Percentiles rank a stretch among this genome's conserved stretches.
phyloP scores from a whole-genome alignment of 2,329 filamentous ascomycete species.

The Trichoderma harzianum region DNA sequence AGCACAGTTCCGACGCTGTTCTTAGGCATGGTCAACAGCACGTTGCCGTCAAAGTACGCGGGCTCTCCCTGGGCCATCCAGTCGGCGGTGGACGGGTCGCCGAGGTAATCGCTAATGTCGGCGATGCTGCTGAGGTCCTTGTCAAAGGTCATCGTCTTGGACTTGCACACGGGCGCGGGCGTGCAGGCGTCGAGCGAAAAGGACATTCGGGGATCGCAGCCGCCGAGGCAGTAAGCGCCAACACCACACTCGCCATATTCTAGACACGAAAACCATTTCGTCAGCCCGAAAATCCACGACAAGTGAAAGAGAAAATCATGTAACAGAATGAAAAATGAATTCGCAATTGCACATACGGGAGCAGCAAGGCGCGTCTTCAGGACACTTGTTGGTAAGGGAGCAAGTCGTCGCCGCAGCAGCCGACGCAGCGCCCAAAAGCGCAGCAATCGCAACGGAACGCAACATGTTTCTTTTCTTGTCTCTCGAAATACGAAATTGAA shows the following conservation, averaged over 20 bases:
- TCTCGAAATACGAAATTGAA: too few species aligned
- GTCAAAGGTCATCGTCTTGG: constrained; percentile 69
- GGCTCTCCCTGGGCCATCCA: constrained; percentile 87
- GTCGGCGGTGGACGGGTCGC: constrained; percentile 73
- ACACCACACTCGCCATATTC: constrained; percentile 92
- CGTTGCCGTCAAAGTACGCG: constrained; percentile 61
- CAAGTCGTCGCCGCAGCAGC: constrained; percentile 40
- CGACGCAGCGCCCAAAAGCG: constrained; percentile 33
- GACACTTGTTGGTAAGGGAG: constrained; percentile 59
- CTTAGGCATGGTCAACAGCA: constrained; percentile 86
- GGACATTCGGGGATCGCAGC: constrained; percentile 86
- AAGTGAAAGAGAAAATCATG: neutral
- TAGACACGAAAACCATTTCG: constrained; percentile 34
- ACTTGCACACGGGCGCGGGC: constrained; percentile 77
- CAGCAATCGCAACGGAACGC: constrained; percentile 30
- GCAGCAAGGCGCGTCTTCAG: constrained; percentile 70
- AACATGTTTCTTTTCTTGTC: constrained; percentile 27
- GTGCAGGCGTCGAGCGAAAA: constrained; percentile 80
- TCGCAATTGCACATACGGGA: constrained; percentile 60
- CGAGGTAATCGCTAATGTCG: constrained; percentile 78
- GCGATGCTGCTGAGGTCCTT: constrained; percentile 62
- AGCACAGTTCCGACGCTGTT: constrained; percentile 84
- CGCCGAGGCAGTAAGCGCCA: constrained; percentile 92
- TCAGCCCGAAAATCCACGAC: neutral
- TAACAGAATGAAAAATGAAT: neutral